Base-by-base conservation (phyloP, 78 protist species). In the Corallochytrium limacisporum region DNA sequence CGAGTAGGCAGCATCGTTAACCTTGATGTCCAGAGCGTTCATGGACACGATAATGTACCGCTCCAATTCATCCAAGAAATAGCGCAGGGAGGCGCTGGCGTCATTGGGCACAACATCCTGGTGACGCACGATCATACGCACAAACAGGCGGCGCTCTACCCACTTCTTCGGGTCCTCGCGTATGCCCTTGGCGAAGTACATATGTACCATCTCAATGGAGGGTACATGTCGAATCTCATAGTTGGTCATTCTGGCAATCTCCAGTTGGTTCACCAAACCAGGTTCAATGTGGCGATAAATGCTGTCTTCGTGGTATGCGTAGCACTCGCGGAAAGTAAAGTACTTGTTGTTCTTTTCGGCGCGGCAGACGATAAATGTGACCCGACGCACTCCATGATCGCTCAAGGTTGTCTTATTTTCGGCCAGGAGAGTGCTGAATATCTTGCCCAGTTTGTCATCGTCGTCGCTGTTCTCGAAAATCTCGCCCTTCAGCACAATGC, bases 231-330 rank as follows among this genome's bases (percentile, higher is more conserved):
- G 12, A 26, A 90, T 47, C 59, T 82, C 62, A 70, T 75, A 92
- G 75, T 88, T 81, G 10, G 26, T n/a, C 54, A 92, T 37, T 24
- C 78, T 62, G 31, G 61, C 47, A 33, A 92, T 71, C 61, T 87
- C 94, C 22, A 92, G 79, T 53, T 74, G 66, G 82, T 79, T 74
- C 3, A 91, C 92, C 67, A 83, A 67, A 0, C 95, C 81, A 0
- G 98, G 92, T 32, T 81, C 92, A 33, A 87, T 40, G 75, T 89
- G 83, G 69, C 97, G 69, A 39, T 79, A 75, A 61, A 77, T 67
- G 42, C 75, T 39, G 61, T 89, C 94, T 38, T 82, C 77, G 43
- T 60, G 16, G 49, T 28, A 80, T 33, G 4, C 46, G n/a, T 18
- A 1, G 29, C 7, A 28, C 46, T 69, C 74, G 26, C 90, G 61